Evolutionary conservation across 108 stramenopile genomes (phyloP), one percentile per base, ranked within the genome.

Genomic region (Skeletonema menzelii): DNA sequence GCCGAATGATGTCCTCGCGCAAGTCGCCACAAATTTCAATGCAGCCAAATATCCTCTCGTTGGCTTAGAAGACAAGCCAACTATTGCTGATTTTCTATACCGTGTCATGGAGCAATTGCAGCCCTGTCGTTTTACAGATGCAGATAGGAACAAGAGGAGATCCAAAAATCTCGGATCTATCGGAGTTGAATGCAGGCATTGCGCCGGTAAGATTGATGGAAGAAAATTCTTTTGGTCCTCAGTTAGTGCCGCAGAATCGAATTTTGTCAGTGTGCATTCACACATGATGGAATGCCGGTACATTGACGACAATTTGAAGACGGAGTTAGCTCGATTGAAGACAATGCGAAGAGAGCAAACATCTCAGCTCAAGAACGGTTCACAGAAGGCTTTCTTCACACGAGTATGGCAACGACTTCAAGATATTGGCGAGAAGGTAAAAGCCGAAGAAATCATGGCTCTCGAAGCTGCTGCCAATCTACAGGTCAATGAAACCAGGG

Each of bases 181-280:
- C 61, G 95, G 95, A 11, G 95, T 95, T 14, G 95, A 95, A 69
- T 95, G 95, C 82, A 93, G 91, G 76, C 95, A 95, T 55, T 95
- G 95, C 58, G 88, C 91, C 38, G 95, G 95, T 15, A 85, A 90
- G 69, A 91, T 92, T 26, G 95, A 95, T 58, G 82, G 92, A 27
- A 77, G 95, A 22, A 95, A 95, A 76, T 95, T 95, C 74, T 95
- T 95, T 57, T 95, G 95, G 95, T 92, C 91, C 10, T 91, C 89
- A 38, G 95, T 95, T n/a, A 91, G 73, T 44, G 95, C 95, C 12
- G 95, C 92, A 0, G 95, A 95, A 70, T 93, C 91, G 3, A 95
- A 95, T 71, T 95, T 95, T 77, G 92, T 95, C 28, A 91, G 90
- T 27, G 95, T 95, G 2, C 95, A 95, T 76, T 93, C 95, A 7